phyloP scores from a whole-genome alignment of 495 filamentous ascomycete genomes.

The Polyplosphaeria fusca region DNA sequence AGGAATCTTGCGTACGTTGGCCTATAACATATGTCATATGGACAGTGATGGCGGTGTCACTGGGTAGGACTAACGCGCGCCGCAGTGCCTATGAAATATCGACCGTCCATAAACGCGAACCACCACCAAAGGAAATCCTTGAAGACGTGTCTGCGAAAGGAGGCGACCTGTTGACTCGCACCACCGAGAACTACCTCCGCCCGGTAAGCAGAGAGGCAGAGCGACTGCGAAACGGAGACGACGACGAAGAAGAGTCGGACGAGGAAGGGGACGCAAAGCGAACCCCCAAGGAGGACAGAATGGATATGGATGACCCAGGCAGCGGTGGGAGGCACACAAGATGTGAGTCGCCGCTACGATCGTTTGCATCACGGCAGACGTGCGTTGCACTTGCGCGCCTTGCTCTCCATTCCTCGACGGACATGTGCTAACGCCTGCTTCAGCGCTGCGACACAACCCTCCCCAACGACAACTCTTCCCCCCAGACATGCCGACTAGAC shows the following conservation, averaged over 20 bases:
- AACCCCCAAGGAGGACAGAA: constrained; percentile 62
- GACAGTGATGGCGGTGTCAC: not conserved
- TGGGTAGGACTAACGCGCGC: constrained; percentile 13
- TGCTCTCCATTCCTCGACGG: not conserved
- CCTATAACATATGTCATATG: not conserved
- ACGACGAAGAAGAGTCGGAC: constrained; percentile 43
- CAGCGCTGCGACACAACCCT: constrained; percentile 70
- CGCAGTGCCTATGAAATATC: constrained; percentile 71
- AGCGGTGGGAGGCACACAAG: constrained; percentile 59
- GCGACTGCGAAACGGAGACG: constrained; percentile 37
- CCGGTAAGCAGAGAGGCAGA: constrained; percentile 40
- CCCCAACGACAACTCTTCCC: constrained; percentile 79
- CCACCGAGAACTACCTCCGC: constrained; percentile 64
- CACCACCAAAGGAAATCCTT: constrained; percentile 77
- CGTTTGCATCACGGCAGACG: too few species aligned
- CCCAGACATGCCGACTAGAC: constrained; percentile 63
- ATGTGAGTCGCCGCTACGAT: constrained; percentile 46
- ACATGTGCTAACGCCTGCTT: not conserved
- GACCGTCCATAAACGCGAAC: constrained; percentile 65
- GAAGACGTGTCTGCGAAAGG: constrained; percentile 74
- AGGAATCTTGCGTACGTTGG: constrained; percentile 66
- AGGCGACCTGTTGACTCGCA: constrained; percentile 70
- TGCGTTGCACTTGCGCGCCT: not conserved
- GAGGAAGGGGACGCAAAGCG: constrained; percentile 54
- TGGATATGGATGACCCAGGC: constrained; percentile 57